A percentile compares a stretch with the other conserved stretches of the same genome.
Evolutionary conservation across 2,329 filamentous ascomycete genomes (phyloP).

Genomic region (Trichoderma oligosporum): DNA sequence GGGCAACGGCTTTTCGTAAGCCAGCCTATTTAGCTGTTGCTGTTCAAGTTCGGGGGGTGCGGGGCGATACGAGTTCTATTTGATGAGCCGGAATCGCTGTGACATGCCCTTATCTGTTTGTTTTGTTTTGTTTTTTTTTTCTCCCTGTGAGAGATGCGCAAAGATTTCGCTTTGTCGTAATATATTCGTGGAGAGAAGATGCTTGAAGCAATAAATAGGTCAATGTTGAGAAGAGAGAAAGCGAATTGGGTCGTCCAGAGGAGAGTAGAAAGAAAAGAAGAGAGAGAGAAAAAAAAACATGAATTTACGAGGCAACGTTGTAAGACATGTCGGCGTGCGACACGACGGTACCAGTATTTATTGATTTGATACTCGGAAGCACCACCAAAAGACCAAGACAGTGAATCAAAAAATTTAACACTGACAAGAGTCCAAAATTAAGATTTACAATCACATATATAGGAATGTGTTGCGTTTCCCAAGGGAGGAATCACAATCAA

Average conservation of each 20-base stretch:
- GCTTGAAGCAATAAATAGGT: too few relatives aligned
- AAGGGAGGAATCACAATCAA: neutral
- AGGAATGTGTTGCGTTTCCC: neutral
- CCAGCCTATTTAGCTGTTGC: conserved; percentile 5
- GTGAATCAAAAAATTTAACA: neutral
- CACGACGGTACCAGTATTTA: neutral
- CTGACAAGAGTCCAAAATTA: neutral
- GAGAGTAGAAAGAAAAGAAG: neutral
- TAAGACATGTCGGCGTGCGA: conserved; percentile 1
- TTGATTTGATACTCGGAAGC: neutral
- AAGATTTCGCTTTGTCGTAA: too few relatives aligned
- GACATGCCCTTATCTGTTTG: conserved; percentile 11
- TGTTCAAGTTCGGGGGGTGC: neutral
- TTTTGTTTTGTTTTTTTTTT: neutral
- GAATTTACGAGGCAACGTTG: conserved; percentile 6
- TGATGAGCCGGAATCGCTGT: neutral
- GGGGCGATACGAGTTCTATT: conserved; percentile 13
- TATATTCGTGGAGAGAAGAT: too few relatives aligned
- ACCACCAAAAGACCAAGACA: neutral
- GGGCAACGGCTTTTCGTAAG: neutral
- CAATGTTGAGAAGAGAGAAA: neutral
- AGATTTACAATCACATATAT: neutral
- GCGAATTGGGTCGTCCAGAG: neutral
- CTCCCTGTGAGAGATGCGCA: neutral
- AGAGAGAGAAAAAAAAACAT: neutral